Conservation (phyloP, 257 asterid genomes). For the Petunia axillaris region DNA sequence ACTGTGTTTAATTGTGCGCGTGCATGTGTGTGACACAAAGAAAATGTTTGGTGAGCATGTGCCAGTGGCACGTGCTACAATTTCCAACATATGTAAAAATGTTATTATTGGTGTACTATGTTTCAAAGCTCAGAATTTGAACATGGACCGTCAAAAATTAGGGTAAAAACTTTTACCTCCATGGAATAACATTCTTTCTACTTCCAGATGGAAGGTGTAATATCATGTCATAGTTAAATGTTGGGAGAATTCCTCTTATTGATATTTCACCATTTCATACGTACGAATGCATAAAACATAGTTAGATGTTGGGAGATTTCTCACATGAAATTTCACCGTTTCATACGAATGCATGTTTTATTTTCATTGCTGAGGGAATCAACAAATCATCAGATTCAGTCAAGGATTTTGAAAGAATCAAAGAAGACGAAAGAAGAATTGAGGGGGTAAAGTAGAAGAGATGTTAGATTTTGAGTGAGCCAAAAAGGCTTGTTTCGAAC, state of each 20-base stretch:
- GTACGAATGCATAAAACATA: background rate
- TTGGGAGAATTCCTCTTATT: background rate
- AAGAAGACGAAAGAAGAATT: no score
- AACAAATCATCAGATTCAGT: no score
- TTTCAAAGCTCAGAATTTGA: slow-evolving; percentile 30
- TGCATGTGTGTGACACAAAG: background rate
- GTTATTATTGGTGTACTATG: slow-evolving; percentile 26
- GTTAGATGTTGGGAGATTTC: no score
- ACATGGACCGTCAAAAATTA: background rate
- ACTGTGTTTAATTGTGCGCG: background rate
- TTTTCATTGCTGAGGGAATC: no score
- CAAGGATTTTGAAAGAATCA: no score
- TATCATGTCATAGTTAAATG: no score
- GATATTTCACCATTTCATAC: background rate
- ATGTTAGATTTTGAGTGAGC: no score
- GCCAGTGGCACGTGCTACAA: slow-evolving; percentile 46
- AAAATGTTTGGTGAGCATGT: slow-evolving; percentile 31
- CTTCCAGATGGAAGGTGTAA: background rate
- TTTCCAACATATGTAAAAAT: slow-evolving; percentile 29
- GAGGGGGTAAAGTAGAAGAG: no score
- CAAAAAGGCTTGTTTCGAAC: no score
- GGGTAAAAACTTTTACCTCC: background rate
- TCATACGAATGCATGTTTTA: no score
- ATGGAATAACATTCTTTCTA: background rate
- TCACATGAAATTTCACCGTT: no score